These are phyloP conservation scores for Xylaria telfairii DNA, from an alignment of 495 filamentous ascomycete genomes.

Conservation along the genomic window DNA sequence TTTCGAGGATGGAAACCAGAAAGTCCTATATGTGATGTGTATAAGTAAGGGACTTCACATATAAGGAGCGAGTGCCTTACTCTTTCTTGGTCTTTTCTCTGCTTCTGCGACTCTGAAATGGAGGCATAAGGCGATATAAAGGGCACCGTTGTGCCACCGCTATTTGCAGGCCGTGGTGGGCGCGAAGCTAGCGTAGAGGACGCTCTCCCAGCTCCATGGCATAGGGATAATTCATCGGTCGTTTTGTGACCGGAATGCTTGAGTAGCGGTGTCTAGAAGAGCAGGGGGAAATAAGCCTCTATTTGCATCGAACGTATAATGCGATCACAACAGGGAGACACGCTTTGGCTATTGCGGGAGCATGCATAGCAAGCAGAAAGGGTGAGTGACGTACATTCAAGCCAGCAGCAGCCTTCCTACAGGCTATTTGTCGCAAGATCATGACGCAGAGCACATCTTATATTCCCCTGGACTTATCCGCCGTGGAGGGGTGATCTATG, in stretches of 20 bases:
- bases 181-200: slow-evolving; percentile 20
- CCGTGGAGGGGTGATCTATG: not conserved
- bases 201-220: slow-evolving; percentile 7
- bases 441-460: slow-evolving; percentile 39
- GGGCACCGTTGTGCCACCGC: slow-evolving; percentile 36
- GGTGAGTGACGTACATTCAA: slow-evolving; percentile 37
- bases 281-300: slow-evolving; percentile 7
- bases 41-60: slow-evolving; percentile 26
- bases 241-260: slow-evolving; percentile 28
- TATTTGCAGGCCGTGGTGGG: slow-evolving; percentile 33
- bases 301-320: not conserved
- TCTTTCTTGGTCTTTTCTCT: slow-evolving; percentile 50
- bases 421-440: slow-evolving; percentile 38
- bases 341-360: not conserved
- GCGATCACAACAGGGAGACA: not conserved
- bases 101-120: slow-evolving; percentile 47
- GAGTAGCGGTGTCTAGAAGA: slow-evolving; percentile 32
- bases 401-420: slow-evolving; percentile 38
- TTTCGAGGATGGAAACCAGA: slow-evolving; percentile 79
- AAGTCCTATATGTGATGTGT: slow-evolving; percentile 65
- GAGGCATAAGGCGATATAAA: slow-evolving; percentile 41
- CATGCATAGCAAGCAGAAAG: not conserved
- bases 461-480: slow-evolving; percentile 16
- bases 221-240: slow-evolving; percentile 20
- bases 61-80: slow-evolving; percentile 31